Percentiles rank a stretch among this genome's conserved stretches.
Evolutionary conservation across 371 early-diverging fungal genomes (phyloP).

Genomic region (Mucor mucedo): DNA sequence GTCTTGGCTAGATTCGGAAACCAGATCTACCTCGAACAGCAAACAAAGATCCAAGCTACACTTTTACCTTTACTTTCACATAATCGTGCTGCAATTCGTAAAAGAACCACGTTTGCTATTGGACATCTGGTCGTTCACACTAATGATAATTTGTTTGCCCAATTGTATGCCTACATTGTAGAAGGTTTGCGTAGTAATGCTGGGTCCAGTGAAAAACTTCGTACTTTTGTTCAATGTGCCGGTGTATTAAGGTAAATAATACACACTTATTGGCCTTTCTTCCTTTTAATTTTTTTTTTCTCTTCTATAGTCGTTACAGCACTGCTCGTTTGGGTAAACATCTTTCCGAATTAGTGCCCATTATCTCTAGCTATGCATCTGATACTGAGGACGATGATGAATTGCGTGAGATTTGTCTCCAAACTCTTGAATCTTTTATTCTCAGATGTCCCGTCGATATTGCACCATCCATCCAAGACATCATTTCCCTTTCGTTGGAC

Average conservation of each 20-base stretch:
- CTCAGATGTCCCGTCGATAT: slow-evolving; percentile 80
- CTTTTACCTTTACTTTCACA: slow-evolving; percentile 75
- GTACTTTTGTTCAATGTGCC: slow-evolving; percentile 75
- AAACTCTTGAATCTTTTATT: slow-evolving; percentile 84
- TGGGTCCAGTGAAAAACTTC: slow-evolving; percentile 64
- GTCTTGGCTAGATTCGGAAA: slow-evolving; percentile 79
- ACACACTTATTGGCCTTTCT: background rate
- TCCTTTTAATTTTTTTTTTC: background rate
- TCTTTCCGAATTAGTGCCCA: slow-evolving; percentile 69
- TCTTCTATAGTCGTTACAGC: slow-evolving; percentile 67
- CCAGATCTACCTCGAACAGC: slow-evolving; percentile 55
- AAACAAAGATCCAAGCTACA: slow-evolving; percentile 64
- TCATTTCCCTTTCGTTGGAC: slow-evolving; percentile 67
- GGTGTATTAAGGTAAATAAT: slow-evolving; percentile 70
- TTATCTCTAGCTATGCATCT: slow-evolving; percentile 59
- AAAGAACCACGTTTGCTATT: slow-evolving; percentile 79
- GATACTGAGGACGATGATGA: slow-evolving; percentile 81
- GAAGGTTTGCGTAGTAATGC: slow-evolving; percentile 45
- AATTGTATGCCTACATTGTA: slow-evolving; percentile 51
- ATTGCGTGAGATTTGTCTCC: slow-evolving; percentile 83
- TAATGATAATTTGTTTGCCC: slow-evolving; percentile 74
- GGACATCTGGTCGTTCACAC: slow-evolving; percentile 76
- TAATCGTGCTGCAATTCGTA: slow-evolving; percentile 81
- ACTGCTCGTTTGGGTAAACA: slow-evolving; percentile 73
- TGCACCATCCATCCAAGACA: slow-evolving; percentile 61